Base-by-base conservation (phyloP, 495 filamentous ascomycete genomes). In the Tirmania nivea region DNA sequence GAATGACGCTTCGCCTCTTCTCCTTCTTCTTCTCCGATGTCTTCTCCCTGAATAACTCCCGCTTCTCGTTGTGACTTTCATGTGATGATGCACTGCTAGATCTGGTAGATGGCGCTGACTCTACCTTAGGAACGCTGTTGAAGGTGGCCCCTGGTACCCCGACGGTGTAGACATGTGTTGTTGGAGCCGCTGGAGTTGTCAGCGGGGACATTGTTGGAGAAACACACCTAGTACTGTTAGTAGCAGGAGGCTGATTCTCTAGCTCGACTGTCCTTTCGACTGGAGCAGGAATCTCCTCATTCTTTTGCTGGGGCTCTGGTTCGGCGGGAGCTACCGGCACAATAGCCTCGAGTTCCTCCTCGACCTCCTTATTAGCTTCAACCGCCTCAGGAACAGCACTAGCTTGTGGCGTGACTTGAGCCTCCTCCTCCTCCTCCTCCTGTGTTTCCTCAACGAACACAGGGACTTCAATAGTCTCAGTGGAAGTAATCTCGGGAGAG, bases 391-490 rank as follows among this genome's bases (percentile, higher is more conserved):
- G 37, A n/a, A n/a, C 78, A 31, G 75, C 78, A 21, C 80, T 76
- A 17, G 84, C 85, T 66, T 94, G 84, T 31, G 84, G 80, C 47
- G 69, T 69, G 54, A 69, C 59, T 49, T 79, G 73, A 14, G 84
- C 76, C n/a, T n/a, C n/a, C n/a, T n/a, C n/a, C n/a, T n/a, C n/a
- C n/a, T n/a, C n/a, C n/a, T n/a, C n/a, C n/a, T n/a, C n/a, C n/a
- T n/a, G n/a, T n/a, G n/a, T n/a, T n/a, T n/a, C 79, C 19, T 70
- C 72, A 35, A 93, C 72, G 59, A 75, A 70, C 63, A 94, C 75
- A 2, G 88, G 89, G 60, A 94, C 94, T 47, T 84, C 75, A 47
- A 74, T 72, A 50, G 83, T 84, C 34, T 71, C 75, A 21, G n/a
- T n/a, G n/a, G n/a, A n/a, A n/a, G n/a, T n/a, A n/a, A n/a, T n/a